These are phyloP conservation scores for Solanum hybrid DNA, from an alignment of 305 asterid genomes.

Conservation along the genomic window DNA sequence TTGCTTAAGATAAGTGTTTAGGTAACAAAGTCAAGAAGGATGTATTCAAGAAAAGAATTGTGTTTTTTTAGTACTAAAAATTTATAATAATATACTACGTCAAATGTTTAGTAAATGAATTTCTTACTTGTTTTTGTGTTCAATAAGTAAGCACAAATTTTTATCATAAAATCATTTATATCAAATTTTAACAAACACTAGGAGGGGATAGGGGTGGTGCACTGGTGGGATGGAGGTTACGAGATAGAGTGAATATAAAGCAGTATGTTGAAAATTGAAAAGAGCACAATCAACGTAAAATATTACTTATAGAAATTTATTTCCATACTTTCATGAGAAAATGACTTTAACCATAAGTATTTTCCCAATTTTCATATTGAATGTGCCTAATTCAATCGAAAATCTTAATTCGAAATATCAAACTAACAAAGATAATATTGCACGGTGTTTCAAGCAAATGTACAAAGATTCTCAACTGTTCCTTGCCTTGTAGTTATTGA, in stretches of 20 bases:
- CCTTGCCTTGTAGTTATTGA: not conserved
- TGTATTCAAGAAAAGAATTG: not conserved
- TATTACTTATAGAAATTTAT: accelerated
- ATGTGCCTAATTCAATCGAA: no score
- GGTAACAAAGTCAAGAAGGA: not conserved
- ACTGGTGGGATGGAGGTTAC: accelerated
- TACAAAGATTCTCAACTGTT: not conserved
- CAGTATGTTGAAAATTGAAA: no score
- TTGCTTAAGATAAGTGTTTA: not conserved
- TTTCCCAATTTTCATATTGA: no score
- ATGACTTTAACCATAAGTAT: no score
- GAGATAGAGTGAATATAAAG: no score
- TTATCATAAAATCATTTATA: not conserved
- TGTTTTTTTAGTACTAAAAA: not conserved
- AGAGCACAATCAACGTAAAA: accelerated
- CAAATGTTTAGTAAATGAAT: not conserved
- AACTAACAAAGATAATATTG: not conserved
- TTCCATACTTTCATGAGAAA: accelerated
- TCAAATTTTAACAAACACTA: not conserved
- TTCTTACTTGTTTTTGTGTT: not conserved
- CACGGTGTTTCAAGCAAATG: not conserved
- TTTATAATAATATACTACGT: not conserved
- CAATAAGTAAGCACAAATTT: not conserved
- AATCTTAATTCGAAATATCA: no score
- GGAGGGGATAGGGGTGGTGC: not conserved